Conservation (phyloP, 371 early-diverging fungal species). For the Apophysomyces elegans region DNA sequence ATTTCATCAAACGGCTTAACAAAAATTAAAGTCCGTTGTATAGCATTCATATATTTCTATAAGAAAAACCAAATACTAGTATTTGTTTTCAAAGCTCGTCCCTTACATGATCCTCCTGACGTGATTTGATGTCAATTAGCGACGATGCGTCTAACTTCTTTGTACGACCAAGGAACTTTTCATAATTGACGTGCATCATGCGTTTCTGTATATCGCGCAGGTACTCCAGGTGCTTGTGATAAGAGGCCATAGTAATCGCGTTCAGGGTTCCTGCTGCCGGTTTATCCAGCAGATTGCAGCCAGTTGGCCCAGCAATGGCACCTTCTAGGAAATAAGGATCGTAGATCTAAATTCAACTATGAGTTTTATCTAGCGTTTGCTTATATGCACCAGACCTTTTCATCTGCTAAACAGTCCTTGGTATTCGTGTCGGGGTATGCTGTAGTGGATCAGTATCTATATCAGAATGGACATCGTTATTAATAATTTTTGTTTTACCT, state of each 20-base stretch:
- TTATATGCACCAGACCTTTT: slow-evolving; percentile 11
- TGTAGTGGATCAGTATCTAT: not conserved
- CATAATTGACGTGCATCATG: slow-evolving; percentile 37
- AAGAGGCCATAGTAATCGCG: slow-evolving; percentile 25
- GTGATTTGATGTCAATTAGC: not conserved
- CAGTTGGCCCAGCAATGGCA: slow-evolving; percentile 14
- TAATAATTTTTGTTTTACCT: slow-evolving; percentile 4
- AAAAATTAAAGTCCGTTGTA: too few relatives aligned
- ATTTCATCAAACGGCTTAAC: not conserved
- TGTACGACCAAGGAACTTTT: slow-evolving; percentile 31
- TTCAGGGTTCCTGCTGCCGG: slow-evolving; percentile 28
- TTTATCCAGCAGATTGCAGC: slow-evolving; percentile 34
- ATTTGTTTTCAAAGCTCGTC: slow-evolving; percentile 29
- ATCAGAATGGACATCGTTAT: not conserved
- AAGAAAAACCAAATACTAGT: not conserved
- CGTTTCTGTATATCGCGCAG: slow-evolving; percentile 34
- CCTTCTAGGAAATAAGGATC: slow-evolving; percentile 16
- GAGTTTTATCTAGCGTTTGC: not conserved
- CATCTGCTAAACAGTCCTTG: slow-evolving; percentile 10
- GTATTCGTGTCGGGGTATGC: slow-evolving; percentile 13
- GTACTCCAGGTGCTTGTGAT: slow-evolving; percentile 29
- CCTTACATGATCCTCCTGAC: slow-evolving; percentile 9
- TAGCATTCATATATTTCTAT: too few relatives aligned
- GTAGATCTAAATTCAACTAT: not conserved
- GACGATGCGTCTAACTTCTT: slow-evolving; percentile 7